Conservation (phyloP, 2,329 filamentous ascomycete species). For the Penicillium sp. region DNA sequence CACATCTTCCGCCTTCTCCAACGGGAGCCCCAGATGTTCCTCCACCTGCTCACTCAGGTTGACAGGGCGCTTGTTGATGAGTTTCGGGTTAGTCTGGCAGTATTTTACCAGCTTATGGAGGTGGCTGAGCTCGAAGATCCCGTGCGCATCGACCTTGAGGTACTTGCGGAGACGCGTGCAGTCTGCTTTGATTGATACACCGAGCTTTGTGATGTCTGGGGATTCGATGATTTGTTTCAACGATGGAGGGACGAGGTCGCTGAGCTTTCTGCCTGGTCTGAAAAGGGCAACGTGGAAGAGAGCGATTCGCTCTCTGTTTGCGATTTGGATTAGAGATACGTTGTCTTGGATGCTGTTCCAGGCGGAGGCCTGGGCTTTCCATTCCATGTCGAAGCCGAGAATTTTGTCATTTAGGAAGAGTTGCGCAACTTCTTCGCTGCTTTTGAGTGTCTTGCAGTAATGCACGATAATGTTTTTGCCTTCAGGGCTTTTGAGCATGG, state of each 20-base stretch:
- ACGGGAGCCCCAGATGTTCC: conserved; percentile 61
- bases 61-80: conserved; percentile 60
- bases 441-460: conserved; percentile 63
- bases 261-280: no score
- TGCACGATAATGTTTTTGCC: conserved; percentile 57
- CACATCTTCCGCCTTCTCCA: conserved; percentile 64
- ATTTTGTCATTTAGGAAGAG: conserved; percentile 62
- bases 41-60: conserved; percentile 61
- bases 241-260: conserved; percentile 58
- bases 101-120: conserved; percentile 69
- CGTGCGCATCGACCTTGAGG: conserved; percentile 56
- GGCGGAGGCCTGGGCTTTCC: conserved; percentile 51
- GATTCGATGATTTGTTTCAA: conserved; percentile 66
- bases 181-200: conserved; percentile 66
- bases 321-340: conserved; percentile 74
- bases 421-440: conserved; percentile 57
- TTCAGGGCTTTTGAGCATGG: conserved; percentile 33
- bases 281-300: conserved; percentile 72
- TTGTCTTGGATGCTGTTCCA: conserved; percentile 53
- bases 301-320: conserved; percentile 64
- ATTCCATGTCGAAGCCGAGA: conserved; percentile 83
- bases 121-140: conserved; percentile 73
- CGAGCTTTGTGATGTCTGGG: conserved; percentile 59
- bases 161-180: conserved; percentile 59
- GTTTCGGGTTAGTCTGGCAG: conserved; percentile 44